Percentiles rank a stretch among this genome's conserved stretches.
Evolutionary conservation across 768 basidiomycete genomes (phyloP).

Genomic region (Piloderma croceum): DNA sequence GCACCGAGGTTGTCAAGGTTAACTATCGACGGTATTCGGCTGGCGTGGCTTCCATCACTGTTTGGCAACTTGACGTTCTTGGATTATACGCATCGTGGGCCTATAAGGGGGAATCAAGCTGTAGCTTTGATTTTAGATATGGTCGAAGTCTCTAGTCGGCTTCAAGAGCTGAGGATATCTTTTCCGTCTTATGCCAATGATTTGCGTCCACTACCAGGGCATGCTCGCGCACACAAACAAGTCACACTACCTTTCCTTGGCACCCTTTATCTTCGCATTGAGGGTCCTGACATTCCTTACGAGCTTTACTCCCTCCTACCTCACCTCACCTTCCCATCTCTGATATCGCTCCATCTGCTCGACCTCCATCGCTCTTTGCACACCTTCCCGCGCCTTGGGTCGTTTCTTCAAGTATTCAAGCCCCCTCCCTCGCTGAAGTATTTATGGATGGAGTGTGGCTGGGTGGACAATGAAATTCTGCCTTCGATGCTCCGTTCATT

Average conservation of each 20-base stretch:
- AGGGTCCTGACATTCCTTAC: conserved; percentile 52
- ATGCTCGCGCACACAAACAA: conserved; percentile 23
- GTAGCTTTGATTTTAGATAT: conserved; percentile 54
- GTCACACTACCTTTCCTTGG: conserved; percentile 43
- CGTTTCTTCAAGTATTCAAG: conserved; percentile 42
- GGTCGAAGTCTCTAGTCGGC: conserved; percentile 45
- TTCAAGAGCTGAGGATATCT: conserved; percentile 50
- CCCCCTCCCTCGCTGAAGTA: conserved; percentile 34
- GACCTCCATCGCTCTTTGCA: conserved; percentile 34
- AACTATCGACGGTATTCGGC: conserved; percentile 58
- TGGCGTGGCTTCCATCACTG: conserved; percentile 57
- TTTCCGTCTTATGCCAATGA: conserved; percentile 32
- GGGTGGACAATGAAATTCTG: conserved; percentile 37
- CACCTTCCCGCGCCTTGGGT: conserved; percentile 40
- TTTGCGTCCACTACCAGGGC: conserved; percentile 22
- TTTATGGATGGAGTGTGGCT: conserved; percentile 40
- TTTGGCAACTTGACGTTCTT: conserved; percentile 58
- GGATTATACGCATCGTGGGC: conserved; percentile 70
- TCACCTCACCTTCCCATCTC: conserved; percentile 42
- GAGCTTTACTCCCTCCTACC: conserved; percentile 51
- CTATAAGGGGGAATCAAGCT: conserved; percentile 51
- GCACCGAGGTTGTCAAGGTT: conserved; percentile 52
- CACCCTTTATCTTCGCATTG: conserved; percentile 44
- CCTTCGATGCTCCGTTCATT: background rate
- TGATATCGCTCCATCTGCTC: conserved; percentile 43